These are phyloP conservation scores for Naegleria fowleri DNA, from an alignment of 208 protist species.

Conservation along the genomic window DNA sequence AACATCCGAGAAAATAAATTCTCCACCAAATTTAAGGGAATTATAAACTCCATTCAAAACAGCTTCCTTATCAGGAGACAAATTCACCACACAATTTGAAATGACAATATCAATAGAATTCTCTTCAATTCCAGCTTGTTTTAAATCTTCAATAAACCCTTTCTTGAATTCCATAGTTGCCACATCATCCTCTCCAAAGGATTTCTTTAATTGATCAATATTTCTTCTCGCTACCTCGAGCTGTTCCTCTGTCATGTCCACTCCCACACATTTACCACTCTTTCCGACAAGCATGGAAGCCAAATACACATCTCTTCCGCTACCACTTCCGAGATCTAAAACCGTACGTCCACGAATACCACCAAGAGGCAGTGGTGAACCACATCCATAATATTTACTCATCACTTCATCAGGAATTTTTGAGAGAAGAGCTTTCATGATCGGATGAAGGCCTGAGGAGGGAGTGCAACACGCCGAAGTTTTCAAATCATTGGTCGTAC, in stretches of 20 bases:
- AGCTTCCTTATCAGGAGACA: conserved; percentile 53
- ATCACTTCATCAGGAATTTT: conserved; percentile 41
- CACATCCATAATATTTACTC: conserved; percentile 48
- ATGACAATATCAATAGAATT: conserved; percentile 49
- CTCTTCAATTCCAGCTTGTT: conserved; percentile 37
- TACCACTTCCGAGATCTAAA: conserved; percentile 49
- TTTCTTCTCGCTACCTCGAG: conserved; percentile 43
- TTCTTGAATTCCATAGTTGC: conserved; percentile 47
- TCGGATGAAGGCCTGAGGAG: not conserved
- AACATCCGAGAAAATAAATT: conserved; percentile 59
- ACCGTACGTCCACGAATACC: conserved; percentile 34
- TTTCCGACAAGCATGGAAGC: conserved; percentile 37
- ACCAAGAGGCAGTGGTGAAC: conserved; percentile 25
- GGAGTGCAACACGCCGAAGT: conserved; percentile 37
- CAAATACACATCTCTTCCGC: conserved; percentile 44
- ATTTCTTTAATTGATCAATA: conserved; percentile 40
- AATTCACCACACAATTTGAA: conserved; percentile 61
- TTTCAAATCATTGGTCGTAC: conserved; percentile 39
- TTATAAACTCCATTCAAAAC: conserved; percentile 45
- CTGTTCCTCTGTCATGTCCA: conserved; percentile 61
- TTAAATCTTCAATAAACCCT: conserved; percentile 57
- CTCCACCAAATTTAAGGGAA: conserved; percentile 48
- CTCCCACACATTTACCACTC: conserved; percentile 44
- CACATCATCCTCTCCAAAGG: not conserved
- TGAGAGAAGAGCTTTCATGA: not conserved